Evolutionary conservation across 2,329 filamentous ascomycete species (phyloP).

Genomic region (Rhexocercosporidium sp.): DNA sequence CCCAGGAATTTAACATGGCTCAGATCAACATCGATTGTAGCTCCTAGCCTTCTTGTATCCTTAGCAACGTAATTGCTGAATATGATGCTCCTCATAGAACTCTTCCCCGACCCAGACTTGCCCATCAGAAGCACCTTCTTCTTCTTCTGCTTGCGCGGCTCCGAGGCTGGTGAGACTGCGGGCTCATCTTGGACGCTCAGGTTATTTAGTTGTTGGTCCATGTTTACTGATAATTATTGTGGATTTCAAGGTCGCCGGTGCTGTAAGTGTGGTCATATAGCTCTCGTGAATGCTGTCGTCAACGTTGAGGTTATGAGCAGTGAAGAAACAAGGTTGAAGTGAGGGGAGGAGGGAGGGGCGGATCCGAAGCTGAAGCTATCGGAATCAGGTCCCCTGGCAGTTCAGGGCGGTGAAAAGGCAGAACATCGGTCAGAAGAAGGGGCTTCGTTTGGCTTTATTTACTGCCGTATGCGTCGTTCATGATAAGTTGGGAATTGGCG

Average conservation of each 20-base stretch:
- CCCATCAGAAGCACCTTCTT: slow-evolving; percentile 91
- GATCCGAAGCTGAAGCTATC: slow-evolving; percentile 1
- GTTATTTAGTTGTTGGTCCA: slow-evolving; percentile 29
- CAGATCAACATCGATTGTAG: slow-evolving; percentile 97
- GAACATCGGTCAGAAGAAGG: background rate
- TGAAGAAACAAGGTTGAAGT: background rate
- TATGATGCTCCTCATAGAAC: slow-evolving; percentile 97
- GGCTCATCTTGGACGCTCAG: slow-evolving; percentile 36
- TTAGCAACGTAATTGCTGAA: slow-evolving; percentile 99
- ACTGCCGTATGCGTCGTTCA: background rate
- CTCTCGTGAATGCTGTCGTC: background rate
- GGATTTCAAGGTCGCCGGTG: background rate
- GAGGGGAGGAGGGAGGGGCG: background rate
- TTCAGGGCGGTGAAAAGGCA: background rate
- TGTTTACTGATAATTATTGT: background rate
- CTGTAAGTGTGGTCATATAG: background rate
- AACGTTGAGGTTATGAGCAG: background rate
- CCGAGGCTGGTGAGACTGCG: slow-evolving; percentile 32
- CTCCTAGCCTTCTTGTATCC: slow-evolving; percentile 89
- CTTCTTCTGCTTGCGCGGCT: slow-evolving; percentile 69
- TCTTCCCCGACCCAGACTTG: slow-evolving; percentile 96
- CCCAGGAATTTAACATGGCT: slow-evolving; percentile 99
- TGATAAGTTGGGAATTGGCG: background rate
- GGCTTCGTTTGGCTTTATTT: slow-evolving; percentile 6
- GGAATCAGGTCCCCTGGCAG: slow-evolving; percentile 4